A percentile compares a stretch with the other conserved stretches of the same genome.
Evolutionary conservation across 1,284 basidiomycete genomes (phyloP).

Genomic region (Cryptococcus sp.): DNA sequence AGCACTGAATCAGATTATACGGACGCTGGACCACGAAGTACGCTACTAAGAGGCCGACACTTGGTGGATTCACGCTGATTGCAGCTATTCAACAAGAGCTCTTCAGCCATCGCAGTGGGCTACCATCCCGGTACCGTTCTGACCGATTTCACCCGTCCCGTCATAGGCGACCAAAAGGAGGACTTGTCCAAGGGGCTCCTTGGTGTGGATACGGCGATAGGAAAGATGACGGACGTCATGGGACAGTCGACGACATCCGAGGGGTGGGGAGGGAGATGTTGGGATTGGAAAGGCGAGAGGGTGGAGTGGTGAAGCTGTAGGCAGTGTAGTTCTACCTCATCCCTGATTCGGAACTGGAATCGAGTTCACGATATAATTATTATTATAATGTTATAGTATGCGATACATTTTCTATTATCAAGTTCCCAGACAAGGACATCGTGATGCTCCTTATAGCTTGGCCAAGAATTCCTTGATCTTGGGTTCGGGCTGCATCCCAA

Average conservation of each 20-base stretch:
- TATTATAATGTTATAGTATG: too few relatives aligned
- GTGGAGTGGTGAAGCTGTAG: conserved; percentile 41
- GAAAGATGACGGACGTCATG: conserved; percentile 57
- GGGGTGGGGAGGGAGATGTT: conserved; percentile 58
- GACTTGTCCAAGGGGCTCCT: conserved; percentile 51
- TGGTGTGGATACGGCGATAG: conserved; percentile 58
- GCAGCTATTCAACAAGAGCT: conserved; percentile 22
- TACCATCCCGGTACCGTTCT: conserved; percentile 46
- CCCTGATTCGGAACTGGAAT: too few relatives aligned
- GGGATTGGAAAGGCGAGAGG: conserved; percentile 64
- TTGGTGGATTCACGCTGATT: neutral
- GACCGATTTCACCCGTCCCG: conserved; percentile 34
- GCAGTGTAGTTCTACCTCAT: neutral
- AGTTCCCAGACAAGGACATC: too few relatives aligned
- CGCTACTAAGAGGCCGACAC: conserved; percentile 1
- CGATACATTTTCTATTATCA: too few relatives aligned
- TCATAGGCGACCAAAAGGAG: conserved; percentile 32
- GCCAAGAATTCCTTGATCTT: conserved; percentile 43
- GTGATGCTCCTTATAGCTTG: conserved; percentile 32
- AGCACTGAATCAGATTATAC: conserved; percentile 66
- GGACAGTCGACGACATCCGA: conserved; percentile 36
- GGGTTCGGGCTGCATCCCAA: conserved; percentile 37
- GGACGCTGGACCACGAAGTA: conserved; percentile 64
- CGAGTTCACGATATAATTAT: too few relatives aligned
- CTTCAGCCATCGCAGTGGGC: conserved; percentile 46